phyloP scores from a whole-genome alignment of 2,329 filamentous ascomycete genomes.

The Penicillium sclerotigenum region DNA sequence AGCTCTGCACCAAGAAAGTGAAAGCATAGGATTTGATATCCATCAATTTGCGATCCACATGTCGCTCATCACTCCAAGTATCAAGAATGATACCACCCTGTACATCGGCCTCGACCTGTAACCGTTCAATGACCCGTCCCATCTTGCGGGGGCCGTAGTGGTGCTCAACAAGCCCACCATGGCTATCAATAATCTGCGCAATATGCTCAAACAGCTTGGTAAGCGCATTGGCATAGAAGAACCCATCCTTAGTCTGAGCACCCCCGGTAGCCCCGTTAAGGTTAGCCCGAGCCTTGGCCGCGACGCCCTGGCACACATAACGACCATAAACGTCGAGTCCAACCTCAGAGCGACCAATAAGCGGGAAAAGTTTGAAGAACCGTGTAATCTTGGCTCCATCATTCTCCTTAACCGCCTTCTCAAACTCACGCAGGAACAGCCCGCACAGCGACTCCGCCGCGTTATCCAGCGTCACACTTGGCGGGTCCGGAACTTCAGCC shows the following conservation, averaged over 20 bases:
- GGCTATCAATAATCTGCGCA: slow-evolving; percentile 89
- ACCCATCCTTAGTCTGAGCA: slow-evolving; percentile 66
- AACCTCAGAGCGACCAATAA: slow-evolving; percentile 84
- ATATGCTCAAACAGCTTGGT: slow-evolving; percentile 97
- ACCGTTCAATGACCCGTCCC: slow-evolving; percentile 85
- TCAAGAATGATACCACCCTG: slow-evolving; percentile 95
- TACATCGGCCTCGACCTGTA: slow-evolving; percentile 92
- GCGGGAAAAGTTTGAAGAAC: slow-evolving; percentile 96
- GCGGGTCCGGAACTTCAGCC: slow-evolving; percentile 89
- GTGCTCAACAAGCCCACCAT: slow-evolving; percentile 84
- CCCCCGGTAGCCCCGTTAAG: slow-evolving; percentile 66
- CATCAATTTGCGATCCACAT: slow-evolving; percentile 78
- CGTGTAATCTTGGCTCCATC: slow-evolving; percentile 86
- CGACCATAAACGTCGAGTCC: slow-evolving; percentile 91
- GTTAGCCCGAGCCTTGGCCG: slow-evolving; percentile 74
- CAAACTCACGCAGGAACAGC: slow-evolving; percentile 90
- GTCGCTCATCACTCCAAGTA: slow-evolving; percentile 88
- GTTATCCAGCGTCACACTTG: slow-evolving; percentile 78
- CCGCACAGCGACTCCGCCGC: slow-evolving; percentile 87
- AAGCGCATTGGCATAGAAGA: slow-evolving; percentile 87
- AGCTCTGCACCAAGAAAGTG: slow-evolving; percentile 94
- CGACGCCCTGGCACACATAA: slow-evolving; percentile 94
- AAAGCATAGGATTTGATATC: slow-evolving; percentile 98
- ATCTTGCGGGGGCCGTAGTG: slow-evolving; percentile 94
- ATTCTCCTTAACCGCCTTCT: slow-evolving; percentile 81